phyloP scores from a whole-genome alignment of 73 alveolate species.

The Blepharisma japonicum region DNA sequence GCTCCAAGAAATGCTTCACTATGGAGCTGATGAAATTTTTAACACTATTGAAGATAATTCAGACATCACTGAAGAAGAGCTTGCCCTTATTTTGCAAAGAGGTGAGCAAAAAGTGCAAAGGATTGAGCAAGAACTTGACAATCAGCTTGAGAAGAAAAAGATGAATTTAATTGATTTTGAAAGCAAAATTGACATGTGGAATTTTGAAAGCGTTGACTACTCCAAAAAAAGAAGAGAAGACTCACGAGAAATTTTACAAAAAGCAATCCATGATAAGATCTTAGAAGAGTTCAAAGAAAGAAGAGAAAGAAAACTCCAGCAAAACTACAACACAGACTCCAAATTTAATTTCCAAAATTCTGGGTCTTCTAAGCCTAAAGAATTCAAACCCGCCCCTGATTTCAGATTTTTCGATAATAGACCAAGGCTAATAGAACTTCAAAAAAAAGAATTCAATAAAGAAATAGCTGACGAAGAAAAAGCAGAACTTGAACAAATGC shows the following conservation, averaged over 20 bases:
- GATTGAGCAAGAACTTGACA: constrained; percentile 16
- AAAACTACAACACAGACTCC: constrained; percentile 20
- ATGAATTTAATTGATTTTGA: constrained; percentile 5
- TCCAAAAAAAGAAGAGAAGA: constrained; percentile 78
- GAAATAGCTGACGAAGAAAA: constrained; percentile 66
- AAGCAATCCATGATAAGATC: constrained; percentile 48
- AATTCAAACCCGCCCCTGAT: constrained; percentile 53
- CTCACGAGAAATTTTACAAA: constrained; percentile 61
- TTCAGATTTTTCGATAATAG: constrained; percentile 71
- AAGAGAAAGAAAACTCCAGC: constrained; percentile 53
- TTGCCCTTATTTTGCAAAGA: constrained; percentile 38
- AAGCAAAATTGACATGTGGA: constrained; percentile 64
- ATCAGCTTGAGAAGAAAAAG: constrained; percentile 18
- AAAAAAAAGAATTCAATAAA: constrained; percentile 64
- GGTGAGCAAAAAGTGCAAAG: constrained; percentile 87
- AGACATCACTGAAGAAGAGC: constrained; percentile 12
- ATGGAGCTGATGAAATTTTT: constrained; percentile 76
- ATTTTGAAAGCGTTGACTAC: constrained; percentile 93
- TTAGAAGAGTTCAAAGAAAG: constrained; percentile 37
- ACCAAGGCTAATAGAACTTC: constrained; percentile 58
- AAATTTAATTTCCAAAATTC: constrained; percentile 26
- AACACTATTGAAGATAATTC: constrained; percentile 34
- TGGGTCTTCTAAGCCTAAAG: constrained; percentile 25
- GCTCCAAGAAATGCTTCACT: constrained; percentile 48
- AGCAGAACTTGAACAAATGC: constrained; percentile 57